A percentile compares a stretch with the other conserved stretches of the same genome.
Evolutionary conservation across 1,284 basidiomycete genomes (phyloP).

Genomic region (Heterobasidion parviporum): DNA sequence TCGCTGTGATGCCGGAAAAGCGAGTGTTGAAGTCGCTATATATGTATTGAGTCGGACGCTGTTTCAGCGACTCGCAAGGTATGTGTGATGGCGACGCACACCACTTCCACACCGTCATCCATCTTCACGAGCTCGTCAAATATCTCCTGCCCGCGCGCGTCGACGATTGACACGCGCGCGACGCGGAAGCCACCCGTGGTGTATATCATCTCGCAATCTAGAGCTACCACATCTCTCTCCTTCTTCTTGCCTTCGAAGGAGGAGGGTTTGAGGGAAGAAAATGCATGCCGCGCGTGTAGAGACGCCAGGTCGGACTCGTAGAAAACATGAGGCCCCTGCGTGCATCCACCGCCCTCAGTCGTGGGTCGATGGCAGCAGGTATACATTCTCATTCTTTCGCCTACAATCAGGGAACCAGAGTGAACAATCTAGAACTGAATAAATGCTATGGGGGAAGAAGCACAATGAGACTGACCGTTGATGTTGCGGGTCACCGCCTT

Average conservation of each 20-base stretch:
- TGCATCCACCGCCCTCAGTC: slow-evolving; percentile 53
- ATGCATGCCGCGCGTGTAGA: slow-evolving; percentile 70
- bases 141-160: slow-evolving; percentile 61
- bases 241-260: slow-evolving; percentile 9
- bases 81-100: slow-evolving; percentile 42
- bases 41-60: not conserved
- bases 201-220: slow-evolving; percentile 93
- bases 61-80: slow-evolving; percentile 7
- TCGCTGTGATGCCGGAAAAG: slow-evolving; percentile 77
- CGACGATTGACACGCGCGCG: slow-evolving; percentile 81
- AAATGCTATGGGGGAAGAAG: not conserved
- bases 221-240: slow-evolving; percentile 61
- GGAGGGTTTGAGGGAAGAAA: slow-evolving; percentile 34
- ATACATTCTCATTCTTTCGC: slow-evolving; percentile 57
- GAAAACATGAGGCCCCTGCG: slow-evolving; percentile 67
- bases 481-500: slow-evolving; percentile 47
- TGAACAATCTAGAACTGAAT: not conserved
- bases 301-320: slow-evolving; percentile 63
- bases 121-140: slow-evolving; percentile 81
- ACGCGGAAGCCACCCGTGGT: slow-evolving; percentile 84
- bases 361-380: slow-evolving; percentile 59
- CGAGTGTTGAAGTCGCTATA: slow-evolving; percentile 82
- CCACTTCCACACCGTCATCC: slow-evolving; percentile 67
- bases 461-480: slow-evolving; percentile 39
- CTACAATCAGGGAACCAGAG: slow-evolving; percentile 25